Percentiles rank a stretch among this genome's conserved stretches.
These are phyloP conservation scores for Solanum hybrid DNA, from an alignment of 305 asterid species.

Conservation along the genomic window DNA sequence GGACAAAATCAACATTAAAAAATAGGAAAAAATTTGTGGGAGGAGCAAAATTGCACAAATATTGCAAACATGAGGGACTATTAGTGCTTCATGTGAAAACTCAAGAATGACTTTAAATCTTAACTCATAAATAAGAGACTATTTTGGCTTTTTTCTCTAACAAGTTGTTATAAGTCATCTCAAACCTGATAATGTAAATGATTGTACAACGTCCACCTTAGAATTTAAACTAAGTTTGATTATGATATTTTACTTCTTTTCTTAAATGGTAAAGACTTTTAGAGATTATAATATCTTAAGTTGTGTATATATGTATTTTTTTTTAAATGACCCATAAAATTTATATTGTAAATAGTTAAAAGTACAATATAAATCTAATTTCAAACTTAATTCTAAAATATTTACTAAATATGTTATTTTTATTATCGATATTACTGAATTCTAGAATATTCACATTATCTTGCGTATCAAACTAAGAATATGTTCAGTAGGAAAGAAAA, in stretches of 20 bases:
- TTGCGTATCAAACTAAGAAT: neutral
- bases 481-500: neutral
- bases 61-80: no score
- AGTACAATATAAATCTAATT: neutral
- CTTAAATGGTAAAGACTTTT: no score
- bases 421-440: neutral
- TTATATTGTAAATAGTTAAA: neutral
- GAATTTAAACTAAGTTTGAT: neutral
- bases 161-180: neutral
- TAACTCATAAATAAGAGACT: neutral
- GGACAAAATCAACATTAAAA: neutral
- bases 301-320: neutral
- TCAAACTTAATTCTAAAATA: neutral
- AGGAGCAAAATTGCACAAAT: neutral
- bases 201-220: neutral
- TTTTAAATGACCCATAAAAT: neutral
- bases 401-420: neutral
- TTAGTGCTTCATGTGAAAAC: neutral
- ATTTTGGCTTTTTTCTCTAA: neutral
- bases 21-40: neutral
- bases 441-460: neutral
- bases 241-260: neutral
- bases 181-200: neutral
- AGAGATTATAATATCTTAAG: no score
- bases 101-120: neutral